Base-by-base conservation (phyloP, 2,329 filamentous ascomycete genomes). In the Alternaria viburni region DNA sequence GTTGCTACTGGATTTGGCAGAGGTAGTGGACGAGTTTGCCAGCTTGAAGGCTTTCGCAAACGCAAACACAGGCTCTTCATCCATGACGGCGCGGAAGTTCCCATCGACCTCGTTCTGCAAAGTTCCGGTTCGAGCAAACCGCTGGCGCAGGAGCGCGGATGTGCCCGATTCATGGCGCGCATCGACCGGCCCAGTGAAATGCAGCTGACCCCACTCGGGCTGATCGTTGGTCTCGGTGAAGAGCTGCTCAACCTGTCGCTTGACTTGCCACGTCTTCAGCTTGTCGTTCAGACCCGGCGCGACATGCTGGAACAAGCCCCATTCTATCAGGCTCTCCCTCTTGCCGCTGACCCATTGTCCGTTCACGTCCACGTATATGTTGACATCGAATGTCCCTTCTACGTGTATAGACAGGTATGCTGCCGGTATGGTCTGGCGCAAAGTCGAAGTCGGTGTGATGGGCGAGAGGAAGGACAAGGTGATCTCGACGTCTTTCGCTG, bases 321-420 rank as follows among this genome's bases (percentile, higher is more conserved):
- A 96, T 61, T 86, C 83, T 59, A 96, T 91, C 57, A 86, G 83
- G 69, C 86, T 92, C 32, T 86, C 88, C 54, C 88, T 83, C 67
- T 93, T 86, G 17, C 92, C 92, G 73, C 90, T 96, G 63, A 93
- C 90, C 92, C 93, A 97, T 74, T 93, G 89, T 32, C 83, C 82
- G 60, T 84, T 84, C 32, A 83, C 73, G 57, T 84, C 83, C 45
- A 85, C 73, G 68, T 85, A 85, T 9, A 85, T 69, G 62, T 82
- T 77, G 30, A 85, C 69, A 63, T 85, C 77, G 54, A 90, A 87
- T 66, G 83, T 84, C 6, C 92, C 92, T 64, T 89, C 85, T 12
- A 91, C 91, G 72, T 89, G 81, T 44, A 95, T 84, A 6, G 88
- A 91, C 65, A 96, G 75, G 76, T 96, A 96, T 25, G 90, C 89